Base-by-base conservation (phyloP, 2,329 filamentous ascomycete species). In the Cladophialophora carrionii region DNA sequence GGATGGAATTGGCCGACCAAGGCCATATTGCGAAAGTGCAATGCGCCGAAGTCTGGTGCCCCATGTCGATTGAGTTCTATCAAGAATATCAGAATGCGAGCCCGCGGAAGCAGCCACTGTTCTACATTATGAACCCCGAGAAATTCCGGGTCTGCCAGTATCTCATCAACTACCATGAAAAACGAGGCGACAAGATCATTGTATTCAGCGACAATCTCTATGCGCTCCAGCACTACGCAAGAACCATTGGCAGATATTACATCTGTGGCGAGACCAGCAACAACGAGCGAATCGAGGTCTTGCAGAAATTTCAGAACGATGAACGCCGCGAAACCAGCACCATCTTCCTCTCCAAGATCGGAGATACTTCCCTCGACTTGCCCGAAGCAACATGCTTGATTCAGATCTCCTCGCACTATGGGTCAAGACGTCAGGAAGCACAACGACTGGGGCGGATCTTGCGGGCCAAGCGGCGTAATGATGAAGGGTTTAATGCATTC, bases 151-250 rank as follows among this genome's bases (percentile, higher is more conserved):
- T 94, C 0, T 96, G 92, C 72, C 94, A 99, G 75, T 98, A 95
- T 74, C 84, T 99, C n/a, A 98, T 99, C 75, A 91, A 98, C 76
- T 98, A 96, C 74, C 95, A 99, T 77, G 94, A 98, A 78, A 88
- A 88, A 62, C 87, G 95, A 66, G 94, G 95, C 34, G 95, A 98
- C 81, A 98, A 98, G 78, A 92, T 98, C 71, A 98, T 98, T 69
- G 94, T 99, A 51, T 98, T 98, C 77, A 96, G 92, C 0, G 95
- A 99, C 77, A 97, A 98, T 71, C 92, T 99, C 48, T 98, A 95
- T 74, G 94, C 95, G 0, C 82, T 99, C 32, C 87, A 94, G 71
- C 86, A 88, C 48, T 96, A 98, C 74, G 93, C 95, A 3, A 82
- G 87, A 29, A 94, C 92, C 71, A 82, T 98, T 43, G 85, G 86